Evolutionary conservation across 495 filamentous ascomycete species (phyloP).

Genomic region (Recurvomyces mirabilis): DNA sequence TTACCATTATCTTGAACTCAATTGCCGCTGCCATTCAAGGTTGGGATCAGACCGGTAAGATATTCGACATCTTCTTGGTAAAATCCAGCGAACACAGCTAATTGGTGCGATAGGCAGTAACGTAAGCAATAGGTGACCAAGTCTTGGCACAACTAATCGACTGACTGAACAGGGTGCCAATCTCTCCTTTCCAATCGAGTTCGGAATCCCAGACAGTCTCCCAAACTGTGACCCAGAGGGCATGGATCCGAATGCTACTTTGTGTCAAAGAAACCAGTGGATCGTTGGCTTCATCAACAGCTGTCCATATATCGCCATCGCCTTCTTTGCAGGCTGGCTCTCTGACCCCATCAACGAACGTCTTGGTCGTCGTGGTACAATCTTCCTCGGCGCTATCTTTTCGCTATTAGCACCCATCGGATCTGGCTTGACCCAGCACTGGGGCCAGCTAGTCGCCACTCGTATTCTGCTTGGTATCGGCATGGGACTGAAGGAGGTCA

Average conservation of each 20-base stretch:
- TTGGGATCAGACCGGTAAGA: slow-evolving; percentile 30
- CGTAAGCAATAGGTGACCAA: no score
- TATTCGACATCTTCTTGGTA: no score
- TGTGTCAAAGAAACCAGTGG: slow-evolving; percentile 40
- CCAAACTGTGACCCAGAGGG: background rate
- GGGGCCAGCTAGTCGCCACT: slow-evolving; percentile 44
- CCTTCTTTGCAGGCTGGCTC: slow-evolving; percentile 69
- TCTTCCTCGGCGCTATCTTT: slow-evolving; percentile 60
- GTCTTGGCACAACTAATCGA: no score
- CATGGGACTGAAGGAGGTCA: slow-evolving; percentile 46
- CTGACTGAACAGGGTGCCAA: slow-evolving; percentile 37
- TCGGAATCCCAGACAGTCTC: slow-evolving; percentile 19
- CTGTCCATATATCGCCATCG: slow-evolving; percentile 63
- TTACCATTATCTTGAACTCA: slow-evolving; percentile 39
- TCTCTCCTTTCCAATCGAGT: slow-evolving; percentile 21
- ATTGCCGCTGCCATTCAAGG: slow-evolving; percentile 32
- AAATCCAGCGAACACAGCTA: no score
- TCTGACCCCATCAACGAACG: slow-evolving; percentile 68
- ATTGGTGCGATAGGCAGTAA: no score
- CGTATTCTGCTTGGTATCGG: slow-evolving; percentile 50
- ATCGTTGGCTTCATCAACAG: slow-evolving; percentile 55
- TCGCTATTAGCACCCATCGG: slow-evolving; percentile 44
- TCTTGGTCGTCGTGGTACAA: slow-evolving; percentile 71
- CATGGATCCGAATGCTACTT: background rate
- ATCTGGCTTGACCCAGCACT: slow-evolving; percentile 20